These are phyloP conservation scores for Alternaria rosae DNA, from an alignment of 2,329 filamentous ascomycete genomes.

Conservation along the genomic window DNA sequence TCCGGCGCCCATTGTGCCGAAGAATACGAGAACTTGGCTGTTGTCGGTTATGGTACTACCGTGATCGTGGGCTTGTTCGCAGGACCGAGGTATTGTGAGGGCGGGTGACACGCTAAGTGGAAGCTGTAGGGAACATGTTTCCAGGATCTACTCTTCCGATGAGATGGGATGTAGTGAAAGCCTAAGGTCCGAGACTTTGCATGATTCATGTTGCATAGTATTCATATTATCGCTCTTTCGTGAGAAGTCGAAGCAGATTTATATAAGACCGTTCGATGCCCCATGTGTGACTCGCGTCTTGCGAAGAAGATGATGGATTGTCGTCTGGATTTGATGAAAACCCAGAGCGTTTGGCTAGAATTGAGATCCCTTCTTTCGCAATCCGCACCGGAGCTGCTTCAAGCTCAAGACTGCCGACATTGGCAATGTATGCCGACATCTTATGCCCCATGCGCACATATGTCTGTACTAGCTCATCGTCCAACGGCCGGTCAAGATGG, in stretches of 20 bases:
- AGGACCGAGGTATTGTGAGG: not conserved
- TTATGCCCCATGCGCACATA: conserved; percentile 60
- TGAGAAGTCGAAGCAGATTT: not conserved
- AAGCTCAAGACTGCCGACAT: conserved; percentile 60
- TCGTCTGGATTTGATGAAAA: no score
- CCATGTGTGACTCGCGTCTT: conserved; percentile 5
- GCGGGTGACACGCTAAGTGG: not conserved
- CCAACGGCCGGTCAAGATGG: conserved; percentile 62
- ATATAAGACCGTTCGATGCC: conserved; percentile 9
- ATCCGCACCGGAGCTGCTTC: conserved; percentile 13
- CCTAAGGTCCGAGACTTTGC: not conserved
- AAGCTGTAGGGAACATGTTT: not conserved
- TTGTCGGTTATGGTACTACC: not conserved
- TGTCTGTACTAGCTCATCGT: conserved; percentile 60
- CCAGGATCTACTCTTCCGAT: not conserved
- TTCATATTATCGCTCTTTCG: not conserved
- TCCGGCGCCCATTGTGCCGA: not conserved
- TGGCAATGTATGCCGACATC: conserved; percentile 61
- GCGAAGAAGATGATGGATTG: not conserved
- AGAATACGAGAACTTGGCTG: not conserved
- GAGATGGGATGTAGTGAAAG: not conserved
- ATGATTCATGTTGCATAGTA: not conserved
- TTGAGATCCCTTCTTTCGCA: conserved; percentile 10
- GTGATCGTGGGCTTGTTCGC: not conserved
- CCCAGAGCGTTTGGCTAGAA: conserved; percentile 1